phyloP scores from a whole-genome alignment of 495 filamentous ascomycete genomes.

The Aspergillus affinis region DNA sequence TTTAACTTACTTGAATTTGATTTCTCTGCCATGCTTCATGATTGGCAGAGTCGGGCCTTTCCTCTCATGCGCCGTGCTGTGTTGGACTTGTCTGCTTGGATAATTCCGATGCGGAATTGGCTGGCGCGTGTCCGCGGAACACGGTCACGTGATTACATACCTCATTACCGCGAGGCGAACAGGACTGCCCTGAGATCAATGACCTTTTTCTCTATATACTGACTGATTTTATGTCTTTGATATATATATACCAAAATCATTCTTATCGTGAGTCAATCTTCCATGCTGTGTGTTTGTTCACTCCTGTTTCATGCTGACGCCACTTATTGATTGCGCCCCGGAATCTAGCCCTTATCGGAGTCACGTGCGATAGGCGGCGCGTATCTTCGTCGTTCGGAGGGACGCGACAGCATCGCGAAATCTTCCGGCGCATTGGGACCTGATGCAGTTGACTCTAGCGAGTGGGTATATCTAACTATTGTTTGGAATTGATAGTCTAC shows the following conservation, averaged over 20 bases:
- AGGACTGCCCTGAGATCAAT: too few species aligned
- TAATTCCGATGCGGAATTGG: constrained; percentile 11
- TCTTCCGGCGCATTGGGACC: background rate
- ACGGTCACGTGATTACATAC: constrained; percentile 21
- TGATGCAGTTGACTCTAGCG: background rate
- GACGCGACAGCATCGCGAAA: constrained; percentile 6
- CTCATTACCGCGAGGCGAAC: too few species aligned
- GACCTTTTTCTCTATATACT: too few species aligned
- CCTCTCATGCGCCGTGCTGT: constrained; percentile 7
- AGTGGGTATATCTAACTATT: background rate
- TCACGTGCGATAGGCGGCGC: constrained; percentile 37
- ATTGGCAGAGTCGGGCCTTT: constrained; percentile 16
- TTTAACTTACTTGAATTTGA: constrained; percentile 34
- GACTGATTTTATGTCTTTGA: too few species aligned
- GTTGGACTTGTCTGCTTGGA: constrained; percentile 9
- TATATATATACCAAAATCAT: too few species aligned
- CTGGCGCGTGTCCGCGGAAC: constrained; percentile 21
- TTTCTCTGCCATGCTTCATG: constrained; percentile 49
- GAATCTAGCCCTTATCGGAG: constrained; percentile 23
- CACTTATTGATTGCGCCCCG: background rate
- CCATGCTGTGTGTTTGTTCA: background rate
- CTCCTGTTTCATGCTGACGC: background rate
- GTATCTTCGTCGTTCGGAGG: constrained; percentile 4
- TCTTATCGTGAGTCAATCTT: background rate
- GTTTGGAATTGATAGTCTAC: background rate